Conservation (phyloP, 2,329 filamentous ascomycete genomes). For the Niveomyces coronatus region DNA sequence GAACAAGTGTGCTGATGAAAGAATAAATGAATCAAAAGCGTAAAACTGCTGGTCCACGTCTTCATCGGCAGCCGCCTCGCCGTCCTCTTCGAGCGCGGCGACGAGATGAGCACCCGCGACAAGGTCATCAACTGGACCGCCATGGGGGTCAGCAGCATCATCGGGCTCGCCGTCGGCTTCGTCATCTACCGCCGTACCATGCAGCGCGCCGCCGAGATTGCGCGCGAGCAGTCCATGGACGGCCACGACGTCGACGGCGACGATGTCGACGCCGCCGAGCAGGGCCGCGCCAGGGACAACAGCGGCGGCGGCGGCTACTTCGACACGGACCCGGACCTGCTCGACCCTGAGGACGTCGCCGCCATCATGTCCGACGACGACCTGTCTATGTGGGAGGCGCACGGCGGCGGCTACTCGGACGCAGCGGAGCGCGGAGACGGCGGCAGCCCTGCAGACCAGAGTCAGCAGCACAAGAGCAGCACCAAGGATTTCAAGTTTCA, state of each 20-base stretch:
- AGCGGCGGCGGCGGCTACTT: too few species aligned
- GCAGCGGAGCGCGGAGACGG: slow-evolving; percentile 25
- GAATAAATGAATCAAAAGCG: slow-evolving; percentile 31
- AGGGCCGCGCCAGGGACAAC: slow-evolving; percentile 24
- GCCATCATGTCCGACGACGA: slow-evolving; percentile 49
- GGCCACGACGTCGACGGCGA: too few species aligned
- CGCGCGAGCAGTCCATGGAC: slow-evolving; percentile 29
- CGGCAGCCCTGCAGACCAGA: slow-evolving; percentile 17
- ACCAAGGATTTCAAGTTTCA: slow-evolving; percentile 3
- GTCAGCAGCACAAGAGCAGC: background rate
- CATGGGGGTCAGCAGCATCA: slow-evolving; percentile 59
- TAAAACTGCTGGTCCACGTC: slow-evolving; percentile 83
- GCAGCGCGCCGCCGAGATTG: slow-evolving; percentile 49
- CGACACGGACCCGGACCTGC: slow-evolving; percentile 33
- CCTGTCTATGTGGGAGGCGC: slow-evolving; percentile 44
- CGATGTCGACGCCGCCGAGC: slow-evolving; percentile 16
- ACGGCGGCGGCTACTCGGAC: slow-evolving; percentile 20
- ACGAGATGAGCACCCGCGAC: slow-evolving; percentile 68
- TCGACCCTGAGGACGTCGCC: slow-evolving; percentile 40
- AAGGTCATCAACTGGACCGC: slow-evolving; percentile 76
- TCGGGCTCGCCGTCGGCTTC: slow-evolving; percentile 69
- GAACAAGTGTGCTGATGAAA: background rate
- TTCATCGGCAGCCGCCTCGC: slow-evolving; percentile 85
- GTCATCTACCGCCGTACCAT: slow-evolving; percentile 72
- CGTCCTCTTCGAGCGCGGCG: slow-evolving; percentile 69